These are phyloP conservation scores for Boeremia exigua DNA, from an alignment of 2,329 filamentous ascomycete species.

Conservation along the genomic window DNA sequence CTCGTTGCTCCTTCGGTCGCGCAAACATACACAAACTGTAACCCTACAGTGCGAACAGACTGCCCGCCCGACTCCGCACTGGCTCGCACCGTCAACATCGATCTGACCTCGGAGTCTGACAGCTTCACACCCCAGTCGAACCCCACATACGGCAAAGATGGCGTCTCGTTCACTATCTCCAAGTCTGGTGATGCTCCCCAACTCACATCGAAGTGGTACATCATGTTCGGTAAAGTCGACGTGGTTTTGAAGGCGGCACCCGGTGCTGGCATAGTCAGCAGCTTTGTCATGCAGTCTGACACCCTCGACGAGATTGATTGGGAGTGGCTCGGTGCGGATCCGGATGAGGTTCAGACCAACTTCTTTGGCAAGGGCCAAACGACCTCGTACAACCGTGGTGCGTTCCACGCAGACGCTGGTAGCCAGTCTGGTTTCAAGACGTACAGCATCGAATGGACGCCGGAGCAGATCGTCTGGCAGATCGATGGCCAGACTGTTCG, in stretches of 20 bases:
- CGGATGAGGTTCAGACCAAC: constrained; percentile 86
- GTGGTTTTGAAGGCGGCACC: constrained; percentile 84
- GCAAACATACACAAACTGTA: constrained; percentile 64
- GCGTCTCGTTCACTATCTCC: constrained; percentile 80
- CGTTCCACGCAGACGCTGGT: constrained; percentile 71
- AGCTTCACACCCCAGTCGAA: constrained; percentile 75
- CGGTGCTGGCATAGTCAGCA: constrained; percentile 91
- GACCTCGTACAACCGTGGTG: constrained; percentile 83
- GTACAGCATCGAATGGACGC: constrained; percentile 92
- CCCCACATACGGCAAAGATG: constrained; percentile 76
- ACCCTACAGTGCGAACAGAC: constrained; percentile 59
- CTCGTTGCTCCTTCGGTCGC: constrained; percentile 50
- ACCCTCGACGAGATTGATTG: constrained; percentile 95
- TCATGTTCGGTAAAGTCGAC: constrained; percentile 97
- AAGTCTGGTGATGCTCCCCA: constrained; percentile 83
- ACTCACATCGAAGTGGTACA: constrained; percentile 91
- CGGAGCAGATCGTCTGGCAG: constrained; percentile 83
- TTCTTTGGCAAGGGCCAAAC: constrained; percentile 96
- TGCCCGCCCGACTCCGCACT: constrained; percentile 82
- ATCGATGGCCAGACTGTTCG: constrained; percentile 80
- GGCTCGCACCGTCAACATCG: constrained; percentile 79
- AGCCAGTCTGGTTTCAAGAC: constrained; percentile 81
- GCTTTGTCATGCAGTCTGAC: constrained; percentile 89
- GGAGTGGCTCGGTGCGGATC: constrained; percentile 87
- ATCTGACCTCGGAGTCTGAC: constrained; percentile 79